Evolutionary conservation across 2,329 filamentous ascomycete genomes (phyloP).

Genomic region (Myrmaecium sp.): DNA sequence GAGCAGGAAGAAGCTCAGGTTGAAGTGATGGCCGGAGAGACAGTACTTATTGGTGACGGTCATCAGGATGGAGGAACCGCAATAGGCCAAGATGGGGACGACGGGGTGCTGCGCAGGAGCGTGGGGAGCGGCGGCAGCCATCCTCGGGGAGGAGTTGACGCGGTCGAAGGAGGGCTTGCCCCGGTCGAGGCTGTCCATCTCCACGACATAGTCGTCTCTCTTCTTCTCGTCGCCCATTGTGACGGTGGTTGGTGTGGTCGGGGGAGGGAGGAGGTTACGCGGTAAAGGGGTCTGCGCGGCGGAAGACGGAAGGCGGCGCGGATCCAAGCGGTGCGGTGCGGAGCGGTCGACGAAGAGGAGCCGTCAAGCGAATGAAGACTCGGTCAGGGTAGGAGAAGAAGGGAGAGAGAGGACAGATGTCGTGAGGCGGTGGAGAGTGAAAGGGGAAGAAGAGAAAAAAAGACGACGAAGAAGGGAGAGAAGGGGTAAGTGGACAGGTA

Average conservation of each 20-base stretch:
- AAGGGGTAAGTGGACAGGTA: too few species aligned
- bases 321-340: background rate
- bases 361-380: background rate
- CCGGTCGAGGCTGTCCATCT: conserved; percentile 43
- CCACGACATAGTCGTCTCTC: conserved; percentile 60
- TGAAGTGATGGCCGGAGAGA: conserved; percentile 78
- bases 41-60: conserved; percentile 99
- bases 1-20: conserved; percentile 91
- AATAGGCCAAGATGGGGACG: conserved; percentile 77
- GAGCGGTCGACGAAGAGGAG: background rate
- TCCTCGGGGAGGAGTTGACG: conserved; percentile 29
- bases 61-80: conserved; percentile 94
- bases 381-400: background rate
- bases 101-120: conserved; percentile 51
- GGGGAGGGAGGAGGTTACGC: conserved; percentile 1
- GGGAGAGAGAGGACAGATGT: background rate
- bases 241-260: conserved; percentile 6
- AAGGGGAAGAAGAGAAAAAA: too few species aligned
- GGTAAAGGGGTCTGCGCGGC: conserved; percentile 3
- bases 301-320: conserved; percentile 3
- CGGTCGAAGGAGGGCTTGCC: conserved; percentile 21
- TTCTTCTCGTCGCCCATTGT: conserved; percentile 82
- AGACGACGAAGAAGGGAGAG: too few species aligned
- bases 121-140: conserved; percentile 27
- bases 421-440: background rate